Base-by-base conservation (phyloP, 805 yeast genomes). In the Wickerhamomyces rabaulensis region DNA sequence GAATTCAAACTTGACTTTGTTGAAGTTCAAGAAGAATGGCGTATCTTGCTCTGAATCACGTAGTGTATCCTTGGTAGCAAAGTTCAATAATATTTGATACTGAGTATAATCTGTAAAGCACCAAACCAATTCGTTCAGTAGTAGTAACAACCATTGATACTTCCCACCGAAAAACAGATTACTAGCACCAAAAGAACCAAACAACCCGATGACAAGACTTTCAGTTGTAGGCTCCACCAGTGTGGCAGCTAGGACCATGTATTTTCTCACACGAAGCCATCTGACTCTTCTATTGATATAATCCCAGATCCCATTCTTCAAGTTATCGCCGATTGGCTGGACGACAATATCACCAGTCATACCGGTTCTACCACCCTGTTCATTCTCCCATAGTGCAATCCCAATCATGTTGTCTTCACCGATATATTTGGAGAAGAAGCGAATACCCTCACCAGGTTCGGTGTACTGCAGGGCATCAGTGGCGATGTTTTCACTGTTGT, bases 351-450 rank as follows among this genome's bases (percentile, higher is more conserved):
- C 96, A 1, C 85, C 80, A 1, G 92, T 82, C 73, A 88, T 71
- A 0, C 84, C 90, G 0, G 95, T 87, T 53, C 90, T 69, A 2
- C 87, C 84, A 21, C 86, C 82, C 21, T 48, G 54, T 42, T 80
- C 78, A 94, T 48, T 54, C 46, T 80, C 79, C 96, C 96, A 89
- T 16, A 89, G 61, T 1, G 89, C 87, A 42, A 87, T 88, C 6
- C 87, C 95, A 51, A 89, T 89, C 95, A 88, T 86, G 63, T 89
- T 89, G 63, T 89, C 97, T 61, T 89, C 97, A 6, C 96, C 96
- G 58, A 89, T 89, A 61, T 83, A 90, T 47, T 80, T 70, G 8
- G 95, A 80, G 63, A 90, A 89, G 47, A 80, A 78, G 43, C 80
- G 73, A 39, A 90, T 70, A 0, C 92, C 86, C 29, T 67, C 65